Percentiles rank a stretch among this genome's conserved stretches.
phyloP scores from a whole-genome alignment of 2,329 filamentous ascomycete species.

The Fusarium subglutinans region DNA sequence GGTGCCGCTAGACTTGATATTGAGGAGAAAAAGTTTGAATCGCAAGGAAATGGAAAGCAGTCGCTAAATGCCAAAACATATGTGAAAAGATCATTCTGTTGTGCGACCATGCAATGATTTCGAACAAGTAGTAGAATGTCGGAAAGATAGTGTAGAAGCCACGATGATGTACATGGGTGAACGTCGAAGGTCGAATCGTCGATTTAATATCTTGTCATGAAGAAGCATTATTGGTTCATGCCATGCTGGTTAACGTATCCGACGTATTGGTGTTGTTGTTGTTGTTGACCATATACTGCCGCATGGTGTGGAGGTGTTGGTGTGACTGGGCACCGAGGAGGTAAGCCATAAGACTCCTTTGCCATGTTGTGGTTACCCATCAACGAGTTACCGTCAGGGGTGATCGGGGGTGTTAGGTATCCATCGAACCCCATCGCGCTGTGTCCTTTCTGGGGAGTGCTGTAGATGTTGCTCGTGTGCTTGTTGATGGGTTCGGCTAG shows the following conservation, averaged over 20 bases:
- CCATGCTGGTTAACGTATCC: slow-evolving; percentile 54
- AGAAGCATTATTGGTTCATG: slow-evolving; percentile 55
- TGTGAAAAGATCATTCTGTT: slow-evolving; percentile 45
- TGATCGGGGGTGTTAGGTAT: slow-evolving; percentile 87
- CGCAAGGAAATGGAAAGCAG: slow-evolving; percentile 47
- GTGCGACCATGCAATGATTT: slow-evolving; percentile 47
- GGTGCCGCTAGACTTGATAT: slow-evolving; percentile 52
- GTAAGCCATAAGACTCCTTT: slow-evolving; percentile 59
- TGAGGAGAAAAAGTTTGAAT: slow-evolving; percentile 47
- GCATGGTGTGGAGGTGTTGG: slow-evolving; percentile 63
- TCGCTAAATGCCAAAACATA: slow-evolving; percentile 60
- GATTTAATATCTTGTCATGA: slow-evolving; percentile 18
- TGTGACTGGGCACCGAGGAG: slow-evolving; percentile 69
- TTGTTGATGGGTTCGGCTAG: slow-evolving; percentile 63
- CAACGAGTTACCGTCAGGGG: slow-evolving; percentile 74
- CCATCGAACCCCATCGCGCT: slow-evolving; percentile 74
- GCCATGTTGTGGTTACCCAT: slow-evolving; percentile 53
- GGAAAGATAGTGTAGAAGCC: slow-evolving; percentile 30
- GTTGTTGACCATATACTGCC: slow-evolving; percentile 39
- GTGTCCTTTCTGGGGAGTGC: slow-evolving; percentile 81
- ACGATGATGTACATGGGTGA: slow-evolving; percentile 11
- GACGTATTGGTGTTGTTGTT: slow-evolving; percentile 49
- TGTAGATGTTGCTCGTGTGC: slow-evolving; percentile 68
- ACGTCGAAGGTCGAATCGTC: slow-evolving; percentile 9
- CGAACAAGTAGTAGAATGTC: slow-evolving; percentile 41